Conservation (phyloP, 495 filamentous ascomycete genomes). For the Podospora sp. region DNA sequence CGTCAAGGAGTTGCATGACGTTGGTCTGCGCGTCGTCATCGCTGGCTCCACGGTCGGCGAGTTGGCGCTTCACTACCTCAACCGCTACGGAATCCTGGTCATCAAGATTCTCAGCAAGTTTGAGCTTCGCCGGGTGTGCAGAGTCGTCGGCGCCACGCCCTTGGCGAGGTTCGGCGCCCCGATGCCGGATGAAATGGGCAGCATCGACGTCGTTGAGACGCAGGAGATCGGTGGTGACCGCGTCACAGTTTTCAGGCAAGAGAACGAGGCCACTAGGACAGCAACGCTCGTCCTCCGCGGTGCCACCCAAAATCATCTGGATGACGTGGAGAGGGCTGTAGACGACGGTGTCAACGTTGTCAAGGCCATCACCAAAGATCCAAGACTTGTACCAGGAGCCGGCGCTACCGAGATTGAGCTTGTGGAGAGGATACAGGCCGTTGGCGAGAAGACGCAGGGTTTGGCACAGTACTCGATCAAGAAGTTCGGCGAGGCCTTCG, state of each 20-base stretch:
- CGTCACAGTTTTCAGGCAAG: constrained; percentile 97
- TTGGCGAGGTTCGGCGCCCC: constrained; percentile 93
- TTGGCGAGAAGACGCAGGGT: constrained; percentile 89
- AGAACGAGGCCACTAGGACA: constrained; percentile 87
- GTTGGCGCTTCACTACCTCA: constrained; percentile 95
- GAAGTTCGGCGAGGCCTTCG: constrained; percentile 97
- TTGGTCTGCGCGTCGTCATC: constrained; percentile 86
- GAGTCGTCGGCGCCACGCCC: constrained; percentile 94
- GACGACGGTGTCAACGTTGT: constrained; percentile 99
- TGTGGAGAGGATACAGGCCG: constrained; percentile 83
- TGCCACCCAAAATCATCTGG: constrained; percentile 96
- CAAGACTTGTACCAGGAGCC: constrained; percentile 88
- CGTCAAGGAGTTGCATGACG: constrained; percentile 95
- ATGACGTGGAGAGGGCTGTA: constrained; percentile 95
- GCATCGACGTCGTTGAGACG: constrained; percentile 92
- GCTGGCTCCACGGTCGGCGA: constrained; percentile 92
- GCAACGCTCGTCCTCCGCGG: constrained; percentile 94
- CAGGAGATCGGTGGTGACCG: constrained; percentile 98
- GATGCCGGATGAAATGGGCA: constrained; percentile 99
- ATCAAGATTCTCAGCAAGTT: constrained; percentile 99
- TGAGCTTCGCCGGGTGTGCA: constrained; percentile 88
- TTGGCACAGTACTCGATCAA: constrained; percentile 92
- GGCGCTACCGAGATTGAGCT: constrained; percentile 96
- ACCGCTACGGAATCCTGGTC: constrained; percentile 91
- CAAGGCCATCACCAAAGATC: constrained; percentile 94